These are phyloP conservation scores for Malassezia furfur DNA, from an alignment of 1,284 basidiomycete genomes.

Conservation along the genomic window DNA sequence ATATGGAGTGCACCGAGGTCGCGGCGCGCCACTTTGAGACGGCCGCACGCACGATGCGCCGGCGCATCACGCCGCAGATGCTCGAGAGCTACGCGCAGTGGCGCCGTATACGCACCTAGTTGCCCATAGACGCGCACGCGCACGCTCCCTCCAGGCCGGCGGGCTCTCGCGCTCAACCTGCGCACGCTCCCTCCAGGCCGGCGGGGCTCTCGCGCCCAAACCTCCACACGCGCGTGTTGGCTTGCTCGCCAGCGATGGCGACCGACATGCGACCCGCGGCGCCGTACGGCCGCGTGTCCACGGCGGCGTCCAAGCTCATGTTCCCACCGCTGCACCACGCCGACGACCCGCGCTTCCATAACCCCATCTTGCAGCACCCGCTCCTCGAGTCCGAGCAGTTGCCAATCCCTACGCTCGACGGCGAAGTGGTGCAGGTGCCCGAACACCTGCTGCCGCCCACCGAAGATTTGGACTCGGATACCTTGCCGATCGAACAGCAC, in stretches of 20 bases:
- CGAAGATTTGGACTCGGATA: slow-evolving; percentile 33
- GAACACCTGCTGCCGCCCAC: slow-evolving; percentile 32
- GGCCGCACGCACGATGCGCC: slow-evolving; percentile 65
- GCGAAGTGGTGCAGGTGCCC: slow-evolving; percentile 14
- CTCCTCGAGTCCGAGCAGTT: not conserved
- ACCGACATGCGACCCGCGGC: not conserved
- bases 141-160: not conserved
- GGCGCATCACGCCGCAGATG: slow-evolving; percentile 77
- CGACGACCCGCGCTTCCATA: slow-evolving; percentile 12
- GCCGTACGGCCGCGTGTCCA: not conserved
- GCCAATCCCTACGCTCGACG: slow-evolving; percentile 8
- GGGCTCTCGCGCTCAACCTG: too few species aligned
- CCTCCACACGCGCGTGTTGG: too few species aligned
- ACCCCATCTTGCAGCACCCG: slow-evolving; percentile 17
- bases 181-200: not conserved
- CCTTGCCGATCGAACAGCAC: slow-evolving; percentile 37
- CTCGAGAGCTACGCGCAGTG: slow-evolving; percentile 9
- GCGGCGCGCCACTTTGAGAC: slow-evolving; percentile 63
- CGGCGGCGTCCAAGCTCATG: slow-evolving; percentile 2
- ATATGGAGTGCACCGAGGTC: slow-evolving; percentile 70
- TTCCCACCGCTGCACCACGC: slow-evolving; percentile 17
- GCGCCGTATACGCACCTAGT: slow-evolving; percentile 2
- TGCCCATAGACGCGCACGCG: too few species aligned
- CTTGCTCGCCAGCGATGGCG: not conserved
- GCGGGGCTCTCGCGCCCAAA: too few species aligned